These are phyloP conservation scores for Cephalotrichum gorgonifer DNA, from an alignment of 2,329 filamentous ascomycete species.

Conservation along the genomic window DNA sequence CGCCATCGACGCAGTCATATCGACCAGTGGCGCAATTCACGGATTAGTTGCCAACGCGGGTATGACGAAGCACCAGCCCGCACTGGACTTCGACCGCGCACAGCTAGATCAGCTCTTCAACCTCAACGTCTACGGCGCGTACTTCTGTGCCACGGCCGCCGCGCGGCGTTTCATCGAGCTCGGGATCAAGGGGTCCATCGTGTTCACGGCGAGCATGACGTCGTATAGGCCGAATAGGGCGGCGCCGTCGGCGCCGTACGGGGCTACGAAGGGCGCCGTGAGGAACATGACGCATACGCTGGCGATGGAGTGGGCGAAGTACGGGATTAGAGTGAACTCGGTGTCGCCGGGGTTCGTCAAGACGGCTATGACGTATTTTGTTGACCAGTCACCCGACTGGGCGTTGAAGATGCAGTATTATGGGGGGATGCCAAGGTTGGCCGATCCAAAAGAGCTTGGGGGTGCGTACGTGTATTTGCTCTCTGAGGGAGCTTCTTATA, in stretches of 20 bases:
- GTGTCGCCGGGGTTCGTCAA: conserved; percentile 32
- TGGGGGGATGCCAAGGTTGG: conserved; percentile 43
- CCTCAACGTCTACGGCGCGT: conserved; percentile 25
- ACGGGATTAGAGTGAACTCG: conserved; percentile 34
- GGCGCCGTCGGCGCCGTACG: conserved; percentile 38
- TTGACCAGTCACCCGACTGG: conserved; percentile 43
- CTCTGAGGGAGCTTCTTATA: conserved; percentile 40
- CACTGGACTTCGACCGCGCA: conserved; percentile 28
- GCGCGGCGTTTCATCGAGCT: conserved; percentile 29
- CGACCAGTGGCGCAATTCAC: conserved; percentile 30
- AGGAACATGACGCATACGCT: conserved; percentile 27
- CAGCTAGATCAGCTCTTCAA: conserved; percentile 24
- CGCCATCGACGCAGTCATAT: conserved; percentile 23
- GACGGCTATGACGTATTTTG: conserved; percentile 37
- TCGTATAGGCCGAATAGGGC: conserved; percentile 35
- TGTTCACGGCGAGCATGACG: conserved; percentile 37
- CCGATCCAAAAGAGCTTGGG: conserved; percentile 40
- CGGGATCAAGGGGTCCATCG: conserved; percentile 22
- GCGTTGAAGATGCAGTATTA: conserved; percentile 47
- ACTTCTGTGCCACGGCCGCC: conserved; percentile 32
- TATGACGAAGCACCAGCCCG: conserved; percentile 39
- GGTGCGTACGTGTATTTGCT: conserved; percentile 47
- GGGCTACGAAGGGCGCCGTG: conserved; percentile 31
- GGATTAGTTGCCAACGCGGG: conserved; percentile 42
- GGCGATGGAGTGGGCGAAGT: conserved; percentile 37